These are phyloP conservation scores for Hymenoscyphus scutula DNA, from an alignment of 2,329 filamentous ascomycete genomes.

Conservation along the genomic window DNA sequence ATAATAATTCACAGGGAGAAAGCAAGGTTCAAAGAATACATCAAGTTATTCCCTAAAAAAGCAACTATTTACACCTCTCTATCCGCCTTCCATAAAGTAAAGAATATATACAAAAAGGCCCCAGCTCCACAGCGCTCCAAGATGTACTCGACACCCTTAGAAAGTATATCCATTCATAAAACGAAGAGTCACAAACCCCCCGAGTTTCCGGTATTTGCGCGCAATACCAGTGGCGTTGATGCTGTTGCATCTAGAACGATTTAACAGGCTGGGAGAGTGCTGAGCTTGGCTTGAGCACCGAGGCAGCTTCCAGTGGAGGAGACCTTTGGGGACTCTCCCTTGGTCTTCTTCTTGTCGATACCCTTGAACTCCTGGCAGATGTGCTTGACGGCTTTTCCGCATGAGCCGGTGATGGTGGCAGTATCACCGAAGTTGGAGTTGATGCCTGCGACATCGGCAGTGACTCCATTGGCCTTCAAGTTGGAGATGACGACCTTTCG, in stretches of 20 bases:
- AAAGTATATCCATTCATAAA: background rate
- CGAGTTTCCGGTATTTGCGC: background rate
- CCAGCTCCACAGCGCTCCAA: background rate
- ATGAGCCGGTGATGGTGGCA: conserved; percentile 32
- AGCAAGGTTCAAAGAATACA: background rate
- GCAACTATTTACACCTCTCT: background rate
- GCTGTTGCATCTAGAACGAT: background rate
- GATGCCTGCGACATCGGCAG: conserved; percentile 36
- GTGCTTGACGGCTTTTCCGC: conserved; percentile 20
- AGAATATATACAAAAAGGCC: background rate
- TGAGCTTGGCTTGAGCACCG: conserved; percentile 22
- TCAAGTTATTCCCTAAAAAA: background rate
- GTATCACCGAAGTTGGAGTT: conserved; percentile 34
- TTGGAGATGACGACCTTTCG: conserved; percentile 34
- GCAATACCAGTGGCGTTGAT: background rate
- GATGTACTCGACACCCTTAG: conserved; percentile 3
- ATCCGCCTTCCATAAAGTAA: background rate
- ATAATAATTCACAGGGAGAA: too few relatives aligned
- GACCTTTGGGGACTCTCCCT: conserved; percentile 20
- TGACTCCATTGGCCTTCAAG: conserved; percentile 36
- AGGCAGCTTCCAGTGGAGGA: conserved; percentile 16
- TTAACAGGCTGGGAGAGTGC: conserved; percentile 21
- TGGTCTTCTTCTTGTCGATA: conserved; percentile 17
- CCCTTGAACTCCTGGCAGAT: conserved; percentile 28
- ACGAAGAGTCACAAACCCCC: background rate